Evolutionary conservation across 257 asterid species (phyloP), one percentile per base, ranked within the genome.

Genomic region (Ehretia macrophylla): DNA sequence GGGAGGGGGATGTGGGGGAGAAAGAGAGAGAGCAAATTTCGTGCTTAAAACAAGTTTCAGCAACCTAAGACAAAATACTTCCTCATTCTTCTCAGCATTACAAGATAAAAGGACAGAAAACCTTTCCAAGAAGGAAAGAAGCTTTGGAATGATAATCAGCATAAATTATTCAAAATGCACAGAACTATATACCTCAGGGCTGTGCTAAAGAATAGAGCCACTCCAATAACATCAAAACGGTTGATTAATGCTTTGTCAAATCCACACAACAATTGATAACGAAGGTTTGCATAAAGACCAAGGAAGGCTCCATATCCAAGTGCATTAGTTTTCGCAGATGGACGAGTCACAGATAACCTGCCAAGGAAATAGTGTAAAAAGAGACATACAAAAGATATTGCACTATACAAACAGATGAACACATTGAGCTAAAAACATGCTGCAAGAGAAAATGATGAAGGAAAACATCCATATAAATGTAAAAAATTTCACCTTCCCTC

Each of bases 261-360:
- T 37, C 99, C 99, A 27, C 79, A 81, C 73, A 86, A 66, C 61
- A 93, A 83, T 78, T 93, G 99, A 73, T 93, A 83, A 3, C 96
- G 84, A 69, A 89, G 70, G 78, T 89, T 93, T 11, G 96, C 97
- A 69, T 89, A 93, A 4, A 93, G 73, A 49, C 97, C 97, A 63
- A 93, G 97, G 74, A 93, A 93, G 57, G 96, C 94, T 70, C 99
- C 99, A 69, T 89, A 89, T 55, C 97, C 97, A 19, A 93, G 94
- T 14, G 97, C 94, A 74, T 93, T 93, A 51, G 79, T 73, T 74
- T 85, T 85, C 81, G 85, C 88, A 45, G 96, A 82, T 49, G 99
- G 96, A 54, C 68, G 65, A 22, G 83, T 83, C 72, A 93, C 87
- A 12, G 95, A 93, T 71, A 86, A 72, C 91, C 99, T 93, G 55